phyloP scores from a whole-genome alignment of 2,329 filamentous ascomycete genomes.

The Chrysoporthe cubensis region DNA sequence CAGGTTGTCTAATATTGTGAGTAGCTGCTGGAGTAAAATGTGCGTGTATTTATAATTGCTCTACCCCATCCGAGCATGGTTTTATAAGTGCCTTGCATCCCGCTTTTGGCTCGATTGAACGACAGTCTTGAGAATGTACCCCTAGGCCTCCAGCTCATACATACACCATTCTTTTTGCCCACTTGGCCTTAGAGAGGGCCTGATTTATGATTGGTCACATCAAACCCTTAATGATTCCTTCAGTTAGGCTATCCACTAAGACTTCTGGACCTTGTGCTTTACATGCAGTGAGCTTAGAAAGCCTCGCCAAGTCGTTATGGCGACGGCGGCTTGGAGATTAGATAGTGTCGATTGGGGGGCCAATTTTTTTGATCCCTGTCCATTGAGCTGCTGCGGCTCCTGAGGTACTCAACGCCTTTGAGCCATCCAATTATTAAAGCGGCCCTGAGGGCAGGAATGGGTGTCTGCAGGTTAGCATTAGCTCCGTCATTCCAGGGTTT shows the following conservation, averaged over 20 bases:
- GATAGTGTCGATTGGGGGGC: conserved; percentile 7
- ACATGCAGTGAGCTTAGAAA: neutral
- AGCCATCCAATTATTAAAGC: conserved; percentile 1
- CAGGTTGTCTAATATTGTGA: neutral
- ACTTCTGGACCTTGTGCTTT: neutral
- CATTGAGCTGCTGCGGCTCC: neutral
- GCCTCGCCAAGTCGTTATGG: neutral
- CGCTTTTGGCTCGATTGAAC: neutral
- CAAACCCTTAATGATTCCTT: no score
- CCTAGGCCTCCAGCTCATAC: neutral
- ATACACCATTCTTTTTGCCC: neutral
- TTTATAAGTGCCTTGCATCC: neutral
- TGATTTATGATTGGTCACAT: neutral
- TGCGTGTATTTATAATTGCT: neutral
- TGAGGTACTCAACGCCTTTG: neutral
- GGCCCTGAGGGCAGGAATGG: neutral
- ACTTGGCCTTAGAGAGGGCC: neutral
- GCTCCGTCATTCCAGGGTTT: neutral
- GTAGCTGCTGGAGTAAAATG: neutral
- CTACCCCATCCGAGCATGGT: neutral
- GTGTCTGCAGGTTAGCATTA: neutral
- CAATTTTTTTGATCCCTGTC: neutral
- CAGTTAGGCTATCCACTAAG: neutral
- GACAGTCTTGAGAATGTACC: neutral
- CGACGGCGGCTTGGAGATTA: neutral